These are phyloP conservation scores for Lactarius pseudohatsudake DNA, from an alignment of 768 basidiomycete species.

Conservation along the genomic window DNA sequence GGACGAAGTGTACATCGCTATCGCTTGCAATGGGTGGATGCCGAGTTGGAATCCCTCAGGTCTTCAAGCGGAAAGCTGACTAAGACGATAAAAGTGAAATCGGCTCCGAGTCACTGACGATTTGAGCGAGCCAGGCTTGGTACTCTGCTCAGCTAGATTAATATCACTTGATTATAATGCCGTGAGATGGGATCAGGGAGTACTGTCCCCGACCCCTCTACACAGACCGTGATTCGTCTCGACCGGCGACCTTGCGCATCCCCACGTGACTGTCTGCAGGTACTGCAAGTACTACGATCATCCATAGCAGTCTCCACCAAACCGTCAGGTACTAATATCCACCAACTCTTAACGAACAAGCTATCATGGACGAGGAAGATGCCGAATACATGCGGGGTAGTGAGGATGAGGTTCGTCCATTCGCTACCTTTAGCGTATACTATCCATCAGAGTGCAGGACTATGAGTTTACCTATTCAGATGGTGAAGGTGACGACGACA, in stretches of 20 bases:
- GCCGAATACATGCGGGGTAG: conserved; percentile 92
- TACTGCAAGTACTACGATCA: not conserved
- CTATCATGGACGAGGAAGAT: conserved; percentile 85
- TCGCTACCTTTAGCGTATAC: conserved; percentile 21
- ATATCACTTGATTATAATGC: not conserved
- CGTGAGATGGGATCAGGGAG: not conserved
- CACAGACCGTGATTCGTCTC: not conserved
- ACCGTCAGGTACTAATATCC: conserved; percentile 6
- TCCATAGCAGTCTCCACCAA: not conserved
- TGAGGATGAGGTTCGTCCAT: conserved; percentile 67
- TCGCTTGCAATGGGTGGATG: not conserved
- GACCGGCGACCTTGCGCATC: not conserved
- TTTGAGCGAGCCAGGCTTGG: not conserved
- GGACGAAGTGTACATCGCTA: not conserved
- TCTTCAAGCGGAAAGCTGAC: not conserved
- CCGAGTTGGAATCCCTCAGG: not conserved
- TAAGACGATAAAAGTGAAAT: not conserved
- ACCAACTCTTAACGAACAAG: not conserved
- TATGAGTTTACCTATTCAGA: conserved; percentile 98
- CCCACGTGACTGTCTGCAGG: conserved; percentile 17
- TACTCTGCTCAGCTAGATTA: not conserved
- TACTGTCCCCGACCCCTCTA: not conserved
- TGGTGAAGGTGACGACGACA: conserved; percentile 77
- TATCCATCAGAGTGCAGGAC: conserved; percentile 50
- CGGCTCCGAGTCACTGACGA: not conserved